A percentile compares a stretch with the other conserved stretches of the same genome.
phyloP scores from a whole-genome alignment of 2,329 filamentous ascomycete species.

The Plectosphaerella sp. region DNA sequence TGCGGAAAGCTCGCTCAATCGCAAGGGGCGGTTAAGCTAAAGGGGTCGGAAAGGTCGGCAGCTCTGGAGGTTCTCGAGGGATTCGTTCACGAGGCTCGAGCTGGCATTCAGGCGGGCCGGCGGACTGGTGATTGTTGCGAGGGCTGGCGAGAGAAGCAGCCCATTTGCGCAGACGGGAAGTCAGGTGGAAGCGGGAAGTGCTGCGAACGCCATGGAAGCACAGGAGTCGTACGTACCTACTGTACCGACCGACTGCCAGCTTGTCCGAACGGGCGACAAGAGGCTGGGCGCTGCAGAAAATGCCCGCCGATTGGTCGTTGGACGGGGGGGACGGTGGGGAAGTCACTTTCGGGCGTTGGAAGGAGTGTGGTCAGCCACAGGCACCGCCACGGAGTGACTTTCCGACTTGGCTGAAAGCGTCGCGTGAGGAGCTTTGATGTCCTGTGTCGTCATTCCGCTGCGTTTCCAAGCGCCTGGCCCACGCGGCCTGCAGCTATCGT shows the following conservation, averaged over 20 bases:
- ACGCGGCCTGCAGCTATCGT: background rate
- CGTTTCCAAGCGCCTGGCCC: background rate
- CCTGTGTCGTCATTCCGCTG: background rate
- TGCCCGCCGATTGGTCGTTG: background rate
- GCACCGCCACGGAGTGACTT: background rate
- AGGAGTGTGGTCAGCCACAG: background rate
- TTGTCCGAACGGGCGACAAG: background rate
- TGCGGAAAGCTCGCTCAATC: too few relatives aligned
- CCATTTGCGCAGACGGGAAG: background rate
- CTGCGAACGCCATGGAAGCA: conserved; percentile 2
- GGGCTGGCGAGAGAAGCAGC: background rate
- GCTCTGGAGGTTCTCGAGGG: too few relatives aligned
- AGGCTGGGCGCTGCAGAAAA: background rate
- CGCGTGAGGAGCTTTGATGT: background rate
- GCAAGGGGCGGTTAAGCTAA: too few relatives aligned
- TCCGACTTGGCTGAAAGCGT: too few relatives aligned
- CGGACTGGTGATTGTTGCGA: background rate
- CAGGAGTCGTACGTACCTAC: background rate
- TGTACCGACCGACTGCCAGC: background rate
- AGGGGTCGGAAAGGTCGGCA: too few relatives aligned
- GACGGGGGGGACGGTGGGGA: background rate
- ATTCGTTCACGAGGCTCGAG: background rate
- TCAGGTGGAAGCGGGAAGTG: background rate
- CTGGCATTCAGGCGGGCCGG: background rate
- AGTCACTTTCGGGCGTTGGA: background rate